Percentiles rank a stretch among this genome's conserved stretches.
These are phyloP conservation scores for Periconia sp. DNA, from an alignment of 2,329 filamentous ascomycete species.

Conservation along the genomic window DNA sequence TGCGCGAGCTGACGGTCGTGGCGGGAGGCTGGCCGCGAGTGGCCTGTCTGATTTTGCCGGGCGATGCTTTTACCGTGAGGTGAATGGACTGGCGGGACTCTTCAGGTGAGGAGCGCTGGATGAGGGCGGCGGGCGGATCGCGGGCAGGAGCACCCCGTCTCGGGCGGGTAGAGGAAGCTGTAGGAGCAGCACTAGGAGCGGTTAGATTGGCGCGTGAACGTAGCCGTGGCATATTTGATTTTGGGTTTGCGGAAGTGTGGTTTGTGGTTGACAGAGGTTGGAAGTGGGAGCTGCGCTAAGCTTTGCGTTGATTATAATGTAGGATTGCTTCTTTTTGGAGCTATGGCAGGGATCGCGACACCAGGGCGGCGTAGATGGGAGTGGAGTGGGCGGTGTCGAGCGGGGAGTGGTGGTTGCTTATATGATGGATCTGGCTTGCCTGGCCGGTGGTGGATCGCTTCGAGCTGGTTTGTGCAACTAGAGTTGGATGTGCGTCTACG, in stretches of 20 bases:
- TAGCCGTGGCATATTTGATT: slow-evolving; percentile 35
- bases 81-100: slow-evolving; percentile 49
- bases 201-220: slow-evolving; percentile 41
- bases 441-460: background rate
- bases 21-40: slow-evolving; percentile 40
- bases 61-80: slow-evolving; percentile 54
- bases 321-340: background rate
- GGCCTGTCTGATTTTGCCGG: slow-evolving; percentile 52
- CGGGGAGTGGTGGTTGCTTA: background rate
- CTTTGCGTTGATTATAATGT: background rate
- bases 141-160: slow-evolving; percentile 39
- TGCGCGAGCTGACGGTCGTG: slow-evolving; percentile 36
- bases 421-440: background rate
- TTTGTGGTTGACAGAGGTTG: slow-evolving; percentile 4
- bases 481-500: background rate
- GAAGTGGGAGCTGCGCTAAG: background rate
- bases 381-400: slow-evolving; percentile 1
- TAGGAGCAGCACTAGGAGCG: slow-evolving; percentile 37
- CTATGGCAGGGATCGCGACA: slow-evolving; percentile 6
- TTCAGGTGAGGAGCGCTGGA: slow-evolving; percentile 45
- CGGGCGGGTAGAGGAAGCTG: slow-evolving; percentile 40
- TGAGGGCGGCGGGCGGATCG: slow-evolving; percentile 37
- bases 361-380: background rate
- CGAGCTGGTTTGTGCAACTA: background rate
- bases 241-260: slow-evolving; percentile 9